These are phyloP conservation scores for Gossypium sturtianum DNA, from an alignment of 345 rosid species.

Conservation along the genomic window DNA sequence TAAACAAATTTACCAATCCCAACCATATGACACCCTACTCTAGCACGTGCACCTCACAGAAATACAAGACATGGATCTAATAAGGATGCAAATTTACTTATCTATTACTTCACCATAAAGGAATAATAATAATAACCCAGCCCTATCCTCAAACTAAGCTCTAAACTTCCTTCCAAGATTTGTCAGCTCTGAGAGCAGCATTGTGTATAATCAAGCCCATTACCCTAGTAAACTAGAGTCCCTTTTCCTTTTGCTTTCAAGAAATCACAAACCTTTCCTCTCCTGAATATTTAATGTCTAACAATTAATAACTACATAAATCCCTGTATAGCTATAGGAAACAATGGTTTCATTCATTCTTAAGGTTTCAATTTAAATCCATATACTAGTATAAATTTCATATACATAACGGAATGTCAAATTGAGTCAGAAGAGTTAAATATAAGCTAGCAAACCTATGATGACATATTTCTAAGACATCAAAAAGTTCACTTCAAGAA, in stretches of 20 bases:
- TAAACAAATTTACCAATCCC: neutral
- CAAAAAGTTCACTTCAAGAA: neutral
- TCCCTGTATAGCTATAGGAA: neutral
- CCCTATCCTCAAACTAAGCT: neutral
- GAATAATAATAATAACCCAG: neutral
- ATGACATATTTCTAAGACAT: neutral
- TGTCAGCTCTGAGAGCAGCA: neutral
- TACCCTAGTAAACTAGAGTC: neutral
- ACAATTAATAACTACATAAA: neutral
- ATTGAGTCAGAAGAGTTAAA: neutral
- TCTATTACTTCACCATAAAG: neutral
- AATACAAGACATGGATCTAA: neutral
- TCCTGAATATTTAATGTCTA: neutral
- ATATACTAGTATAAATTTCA: neutral
- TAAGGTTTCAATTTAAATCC: neutral
- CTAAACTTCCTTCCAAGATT: neutral
- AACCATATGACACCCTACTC: neutral
- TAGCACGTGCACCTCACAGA: neutral
- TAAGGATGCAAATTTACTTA: neutral
- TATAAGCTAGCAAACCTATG: neutral
- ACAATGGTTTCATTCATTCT: neutral
- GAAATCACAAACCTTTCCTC: neutral
- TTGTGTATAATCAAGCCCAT: neutral
- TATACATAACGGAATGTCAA: neutral
- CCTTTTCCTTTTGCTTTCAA: neutral